Evolutionary conservation across 164 flowering plant species (phyloP).

Genomic region (Cinnamomum chago): DNA sequence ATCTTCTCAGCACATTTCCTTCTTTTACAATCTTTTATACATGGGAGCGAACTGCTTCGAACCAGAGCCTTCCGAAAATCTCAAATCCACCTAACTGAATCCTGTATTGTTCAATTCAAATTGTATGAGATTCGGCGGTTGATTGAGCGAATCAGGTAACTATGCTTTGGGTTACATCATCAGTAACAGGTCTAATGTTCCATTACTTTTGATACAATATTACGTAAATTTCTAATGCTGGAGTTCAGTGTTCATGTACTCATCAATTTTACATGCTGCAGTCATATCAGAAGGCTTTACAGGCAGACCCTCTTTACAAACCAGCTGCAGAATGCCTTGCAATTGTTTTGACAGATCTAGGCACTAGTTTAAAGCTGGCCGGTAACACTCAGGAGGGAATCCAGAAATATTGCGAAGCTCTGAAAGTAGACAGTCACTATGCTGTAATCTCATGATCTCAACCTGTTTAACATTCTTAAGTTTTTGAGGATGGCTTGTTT

Average conservation of each 20-base stretch:
- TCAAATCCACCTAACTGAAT: too few species aligned
- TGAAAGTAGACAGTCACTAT: conserved; percentile 86
- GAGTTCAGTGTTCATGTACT: background rate
- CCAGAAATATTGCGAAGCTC: conserved; percentile 91
- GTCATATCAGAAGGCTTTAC: conserved; percentile 90
- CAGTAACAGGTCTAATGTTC: background rate
- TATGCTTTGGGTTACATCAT: too few species aligned
- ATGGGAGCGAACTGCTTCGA: too few species aligned
- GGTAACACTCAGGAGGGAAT: conserved; percentile 96
- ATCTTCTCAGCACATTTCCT: too few species aligned
- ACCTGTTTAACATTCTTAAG: background rate
- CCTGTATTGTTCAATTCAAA: too few species aligned
- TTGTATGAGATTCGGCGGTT: too few species aligned
- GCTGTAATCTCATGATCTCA: conserved; percentile 57
- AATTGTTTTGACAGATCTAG: conserved; percentile 91
- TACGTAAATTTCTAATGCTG: conserved; percentile 1
- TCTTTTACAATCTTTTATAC: too few species aligned
- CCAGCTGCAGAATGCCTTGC: conserved; percentile 96
- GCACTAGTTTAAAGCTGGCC: conserved; percentile 96
- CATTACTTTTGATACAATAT: background rate
- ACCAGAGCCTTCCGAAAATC: too few species aligned
- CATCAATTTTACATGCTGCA: conserved; percentile 26
- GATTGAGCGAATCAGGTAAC: too few species aligned
- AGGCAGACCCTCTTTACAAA: conserved; percentile 77
- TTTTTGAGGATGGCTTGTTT: background rate